These are phyloP conservation scores for Aspergillus aculeatinus DNA, from an alignment of 2,329 filamentous ascomycete species.

Conservation along the genomic window DNA sequence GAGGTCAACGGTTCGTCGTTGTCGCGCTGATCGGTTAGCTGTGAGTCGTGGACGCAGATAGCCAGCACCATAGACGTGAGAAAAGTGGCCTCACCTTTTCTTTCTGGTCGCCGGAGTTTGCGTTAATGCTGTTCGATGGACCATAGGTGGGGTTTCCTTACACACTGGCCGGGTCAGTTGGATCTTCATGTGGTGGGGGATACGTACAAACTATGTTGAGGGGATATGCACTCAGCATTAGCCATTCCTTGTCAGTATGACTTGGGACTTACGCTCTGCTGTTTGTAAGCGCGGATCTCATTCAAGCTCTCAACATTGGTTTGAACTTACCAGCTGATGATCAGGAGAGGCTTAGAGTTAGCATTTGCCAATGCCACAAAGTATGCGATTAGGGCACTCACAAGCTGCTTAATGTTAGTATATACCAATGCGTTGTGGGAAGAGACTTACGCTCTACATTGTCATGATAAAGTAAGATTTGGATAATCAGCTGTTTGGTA, in stretches of 20 bases:
- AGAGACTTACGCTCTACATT: conserved; percentile 6
- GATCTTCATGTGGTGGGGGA: background rate
- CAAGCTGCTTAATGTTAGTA: background rate
- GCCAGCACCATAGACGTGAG: background rate
- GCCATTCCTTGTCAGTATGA: background rate
- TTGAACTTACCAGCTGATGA: background rate
- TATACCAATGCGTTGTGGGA: background rate
- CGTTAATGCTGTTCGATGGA: background rate
- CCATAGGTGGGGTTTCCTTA: background rate
- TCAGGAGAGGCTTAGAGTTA: background rate
- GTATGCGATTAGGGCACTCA: background rate
- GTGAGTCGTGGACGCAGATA: background rate
- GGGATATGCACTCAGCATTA: background rate
- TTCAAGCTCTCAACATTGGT: background rate
- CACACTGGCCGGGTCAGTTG: background rate
- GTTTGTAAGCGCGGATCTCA: background rate
- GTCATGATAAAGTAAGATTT: background rate
- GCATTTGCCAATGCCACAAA: background rate
- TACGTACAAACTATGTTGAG: background rate
- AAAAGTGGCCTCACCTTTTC: conserved; percentile 1
- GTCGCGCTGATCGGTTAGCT: conserved; percentile 8
- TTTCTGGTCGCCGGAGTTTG: background rate
- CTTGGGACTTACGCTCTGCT: background rate
- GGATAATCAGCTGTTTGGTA: background rate
- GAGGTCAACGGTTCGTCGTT: conserved; percentile 2